Base-by-base conservation (phyloP, 441 rosid species). In the Codiaeum variegatum region DNA sequence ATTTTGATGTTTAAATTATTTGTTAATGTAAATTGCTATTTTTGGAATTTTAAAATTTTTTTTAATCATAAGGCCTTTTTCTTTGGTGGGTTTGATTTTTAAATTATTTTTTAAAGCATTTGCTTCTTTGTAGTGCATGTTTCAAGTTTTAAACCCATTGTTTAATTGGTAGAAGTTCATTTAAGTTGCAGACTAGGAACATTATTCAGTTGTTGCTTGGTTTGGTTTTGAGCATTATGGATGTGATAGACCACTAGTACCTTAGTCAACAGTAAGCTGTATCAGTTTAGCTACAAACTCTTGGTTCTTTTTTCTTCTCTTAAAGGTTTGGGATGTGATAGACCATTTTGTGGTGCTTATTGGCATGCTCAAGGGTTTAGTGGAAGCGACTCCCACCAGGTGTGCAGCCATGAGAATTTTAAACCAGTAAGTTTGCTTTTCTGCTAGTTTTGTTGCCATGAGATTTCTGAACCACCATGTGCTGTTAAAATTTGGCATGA, bases 311-410 rank as follows among this genome's bases (percentile, higher is more conserved):
- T 24, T 32, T 13, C 4, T 51, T 75, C 66, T 74, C n/a, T 80
- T 78, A 77, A 83, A 93, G 98, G 98, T 83, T 66, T 84, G 79
- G 96, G 97, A 75, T 93, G 98, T 73, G 90, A 91, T 80, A 85
- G 89, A 81, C 80, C 89, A 72, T 92, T 85, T 85, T 92, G 97
- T 72, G 93, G 96, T 74, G 91, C 97, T 62, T 91, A 91, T 68
- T 93, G 97, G 98, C 88, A 77, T 73, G 71, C 88, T 32, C 84
- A 72, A 79, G 83, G 82, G 72, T 83, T 86, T 75, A 72, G 77
- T 7, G 68, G 81, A 61, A 78, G 85, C 73, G 82, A 75, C 71
- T 58, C 77, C 54, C 71, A 81, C 49, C 82, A 81, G 64, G 62
- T 91, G 47, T 94, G 98, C 82, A 58, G 76, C 62, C 70, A 21